A percentile compares a stretch with the other conserved stretches of the same genome.
Conservation (phyloP, 139 green algal species). For the Gonium pectorale region DNA sequence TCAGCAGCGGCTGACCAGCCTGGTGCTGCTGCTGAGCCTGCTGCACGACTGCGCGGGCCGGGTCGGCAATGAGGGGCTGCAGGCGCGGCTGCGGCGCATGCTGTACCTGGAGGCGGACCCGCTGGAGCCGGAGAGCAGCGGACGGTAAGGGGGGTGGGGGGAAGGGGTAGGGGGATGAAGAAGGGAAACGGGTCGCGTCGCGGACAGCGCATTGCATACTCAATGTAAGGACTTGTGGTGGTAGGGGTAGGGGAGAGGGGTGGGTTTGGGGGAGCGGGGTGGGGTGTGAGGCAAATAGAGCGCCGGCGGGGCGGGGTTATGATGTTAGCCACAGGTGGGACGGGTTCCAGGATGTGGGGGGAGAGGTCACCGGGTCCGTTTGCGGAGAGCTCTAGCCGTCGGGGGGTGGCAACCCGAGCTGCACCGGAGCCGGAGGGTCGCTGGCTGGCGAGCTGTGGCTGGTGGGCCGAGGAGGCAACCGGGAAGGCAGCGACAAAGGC, state of each 20-base stretch:
- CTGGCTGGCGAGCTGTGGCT: no score
- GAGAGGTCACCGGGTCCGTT: no score
- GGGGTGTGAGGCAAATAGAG: background rate
- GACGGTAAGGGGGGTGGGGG: slow-evolving; percentile 27
- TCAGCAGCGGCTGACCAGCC: slow-evolving; percentile 72
- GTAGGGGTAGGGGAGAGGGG: background rate
- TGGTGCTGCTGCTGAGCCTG: slow-evolving; percentile 70
- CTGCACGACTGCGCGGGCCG: slow-evolving; percentile 54
- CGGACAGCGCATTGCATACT: no score
- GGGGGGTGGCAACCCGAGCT: no score
- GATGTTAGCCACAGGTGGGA: no score
- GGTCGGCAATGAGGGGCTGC: slow-evolving; percentile 43
- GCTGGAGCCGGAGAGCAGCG: slow-evolving; percentile 43
- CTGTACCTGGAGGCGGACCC: slow-evolving; percentile 67
- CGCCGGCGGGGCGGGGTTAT: background rate
- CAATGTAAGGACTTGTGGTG: background rate
- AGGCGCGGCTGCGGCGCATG: slow-evolving; percentile 58
- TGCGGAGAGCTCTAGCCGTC: no score
- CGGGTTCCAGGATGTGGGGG: no score
- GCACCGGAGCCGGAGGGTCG: no score
- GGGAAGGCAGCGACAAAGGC: no score
- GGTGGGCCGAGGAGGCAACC: no score
- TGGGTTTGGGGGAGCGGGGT: background rate
- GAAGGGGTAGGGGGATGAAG: no score
- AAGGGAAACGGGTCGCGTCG: no score